A percentile compares a stretch with the other conserved stretches of the same genome.
Evolutionary conservation across 495 filamentous ascomycete species (phyloP).

Genomic region (Neurospora intermedia): DNA sequence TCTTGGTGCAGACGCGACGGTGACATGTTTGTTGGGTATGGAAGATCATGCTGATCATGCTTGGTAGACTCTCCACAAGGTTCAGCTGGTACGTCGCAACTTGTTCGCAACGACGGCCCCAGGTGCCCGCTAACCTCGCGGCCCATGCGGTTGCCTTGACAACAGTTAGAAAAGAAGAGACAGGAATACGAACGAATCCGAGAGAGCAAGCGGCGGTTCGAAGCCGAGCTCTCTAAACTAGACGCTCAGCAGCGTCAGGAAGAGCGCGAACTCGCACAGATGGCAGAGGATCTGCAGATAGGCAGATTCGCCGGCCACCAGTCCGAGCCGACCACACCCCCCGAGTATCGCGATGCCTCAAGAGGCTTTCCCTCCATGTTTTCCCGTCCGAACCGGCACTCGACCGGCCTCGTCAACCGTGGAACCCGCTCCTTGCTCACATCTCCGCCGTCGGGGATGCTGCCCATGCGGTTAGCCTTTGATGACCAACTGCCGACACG

Average conservation of each 20-base stretch:
- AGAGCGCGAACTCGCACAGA: slow-evolving; percentile 69
- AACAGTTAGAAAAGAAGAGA: slow-evolving; percentile 84
- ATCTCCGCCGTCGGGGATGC: slow-evolving; percentile 44
- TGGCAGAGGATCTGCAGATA: slow-evolving; percentile 57
- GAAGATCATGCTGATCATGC: slow-evolving; percentile 4
- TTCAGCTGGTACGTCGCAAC: slow-evolving; percentile 44
- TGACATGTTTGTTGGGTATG: background rate
- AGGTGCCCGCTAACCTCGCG: slow-evolving; percentile 7
- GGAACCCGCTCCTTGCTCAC: slow-evolving; percentile 62
- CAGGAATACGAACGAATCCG: slow-evolving; percentile 76
- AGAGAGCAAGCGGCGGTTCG: slow-evolving; percentile 74
- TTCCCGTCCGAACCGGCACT: slow-evolving; percentile 71
- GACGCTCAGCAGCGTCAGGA: slow-evolving; percentile 72
- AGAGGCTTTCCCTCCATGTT: slow-evolving; percentile 60
- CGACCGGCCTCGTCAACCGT: slow-evolving; percentile 63
- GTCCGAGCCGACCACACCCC: slow-evolving; percentile 94
- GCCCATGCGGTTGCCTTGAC: slow-evolving; percentile 2
- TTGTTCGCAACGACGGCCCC: background rate
- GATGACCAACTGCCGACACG: slow-evolving; percentile 58
- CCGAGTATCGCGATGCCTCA: slow-evolving; percentile 67
- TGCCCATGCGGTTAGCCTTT: slow-evolving; percentile 36
- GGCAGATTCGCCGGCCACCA: slow-evolving; percentile 52
- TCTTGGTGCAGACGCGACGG: background rate
- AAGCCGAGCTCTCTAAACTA: slow-evolving; percentile 76
- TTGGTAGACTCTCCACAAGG: slow-evolving; percentile 43